phyloP scores from a whole-genome alignment of 2,329 filamentous ascomycete species.

The Monosporascus sp. region DNA sequence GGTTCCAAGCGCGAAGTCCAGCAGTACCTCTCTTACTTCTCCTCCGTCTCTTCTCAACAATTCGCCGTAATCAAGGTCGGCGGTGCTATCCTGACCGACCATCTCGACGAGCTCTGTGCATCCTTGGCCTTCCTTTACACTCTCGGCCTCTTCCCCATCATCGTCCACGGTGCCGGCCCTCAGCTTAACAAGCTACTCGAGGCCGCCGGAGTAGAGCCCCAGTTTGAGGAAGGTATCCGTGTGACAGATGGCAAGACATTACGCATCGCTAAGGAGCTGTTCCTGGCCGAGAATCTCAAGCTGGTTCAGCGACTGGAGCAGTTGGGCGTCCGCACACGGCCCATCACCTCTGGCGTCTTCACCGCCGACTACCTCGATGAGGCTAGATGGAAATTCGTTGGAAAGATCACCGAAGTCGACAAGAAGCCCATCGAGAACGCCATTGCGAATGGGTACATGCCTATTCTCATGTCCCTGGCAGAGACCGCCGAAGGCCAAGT shows the following conservation, averaged over 20 bases:
- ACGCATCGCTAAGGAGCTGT: conserved; percentile 83
- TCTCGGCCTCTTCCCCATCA: conserved; percentile 89
- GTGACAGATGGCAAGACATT: conserved; percentile 95
- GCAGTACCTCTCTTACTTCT: conserved; percentile 97
- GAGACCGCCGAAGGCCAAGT: conserved; percentile 88
- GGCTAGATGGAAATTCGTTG: conserved; percentile 92
- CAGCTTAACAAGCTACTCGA: conserved; percentile 91
- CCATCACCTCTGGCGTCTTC: conserved; percentile 86
- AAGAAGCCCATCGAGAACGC: conserved; percentile 85
- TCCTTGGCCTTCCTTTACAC: conserved; percentile 89
- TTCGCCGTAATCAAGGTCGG: conserved; percentile 99
- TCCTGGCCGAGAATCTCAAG: conserved; percentile 92
- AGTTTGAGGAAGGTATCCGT: conserved; percentile 94
- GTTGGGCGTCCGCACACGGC: conserved; percentile 81
- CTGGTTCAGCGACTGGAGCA: conserved; percentile 84
- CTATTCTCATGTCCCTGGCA: conserved; percentile 93
- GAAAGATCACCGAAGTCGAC: conserved; percentile 91
- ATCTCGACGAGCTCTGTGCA: conserved; percentile 84
- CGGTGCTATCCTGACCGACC: conserved; percentile 90
- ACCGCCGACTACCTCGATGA: conserved; percentile 92
- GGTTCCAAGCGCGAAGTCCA: conserved; percentile 94
- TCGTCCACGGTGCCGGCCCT: conserved; percentile 91
- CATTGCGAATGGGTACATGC: conserved; percentile 85
- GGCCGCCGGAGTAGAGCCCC: conserved; percentile 85
- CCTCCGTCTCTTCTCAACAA: conserved; percentile 90